These are phyloP conservation scores for Coleophoma crateriformis DNA, from an alignment of 2,329 filamentous ascomycete species.

Conservation along the genomic window DNA sequence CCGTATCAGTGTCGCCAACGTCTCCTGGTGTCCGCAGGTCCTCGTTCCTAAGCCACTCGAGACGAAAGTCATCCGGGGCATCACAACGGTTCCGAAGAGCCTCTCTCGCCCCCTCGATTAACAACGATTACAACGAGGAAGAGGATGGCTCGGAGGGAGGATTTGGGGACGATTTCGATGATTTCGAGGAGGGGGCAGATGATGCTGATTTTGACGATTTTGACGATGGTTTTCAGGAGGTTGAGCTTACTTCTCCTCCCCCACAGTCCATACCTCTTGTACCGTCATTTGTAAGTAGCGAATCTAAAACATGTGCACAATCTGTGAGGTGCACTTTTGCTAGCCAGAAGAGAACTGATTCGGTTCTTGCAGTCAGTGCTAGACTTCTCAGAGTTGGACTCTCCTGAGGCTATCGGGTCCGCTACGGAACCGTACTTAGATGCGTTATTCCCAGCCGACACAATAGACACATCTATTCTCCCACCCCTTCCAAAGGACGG, in stretches of 20 bases:
- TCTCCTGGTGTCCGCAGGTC: constrained; percentile 41
- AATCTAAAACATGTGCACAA: constrained; percentile 17
- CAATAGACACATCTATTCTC: constrained; percentile 43
- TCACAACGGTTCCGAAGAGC: constrained; percentile 18
- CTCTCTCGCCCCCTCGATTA: constrained; percentile 30
- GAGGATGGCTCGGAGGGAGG: constrained; percentile 41
- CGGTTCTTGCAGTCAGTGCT: constrained; percentile 51
- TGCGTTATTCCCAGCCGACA: constrained; percentile 56
- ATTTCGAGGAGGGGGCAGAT: constrained; percentile 53
- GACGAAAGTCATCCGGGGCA: constrained; percentile 25
- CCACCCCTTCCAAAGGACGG: constrained; percentile 33
- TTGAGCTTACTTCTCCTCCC: constrained; percentile 32
- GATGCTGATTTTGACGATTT: constrained; percentile 47
- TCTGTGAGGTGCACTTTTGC: constrained; percentile 3
- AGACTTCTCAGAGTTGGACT: constrained; percentile 57
- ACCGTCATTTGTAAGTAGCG: constrained; percentile 37
- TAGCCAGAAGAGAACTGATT: constrained; percentile 12
- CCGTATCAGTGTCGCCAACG: constrained; percentile 53
- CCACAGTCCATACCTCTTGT: constrained; percentile 27
- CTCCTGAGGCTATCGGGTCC: constrained; percentile 51
- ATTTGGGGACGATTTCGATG: constrained; percentile 66
- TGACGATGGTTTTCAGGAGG: constrained; percentile 59
- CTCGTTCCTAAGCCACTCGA: constrained; percentile 31
- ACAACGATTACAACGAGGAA: constrained; percentile 54
- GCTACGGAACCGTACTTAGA: constrained; percentile 63